phyloP scores from a whole-genome alignment of 257 asterid species.

The Rehmannia glutinosa region DNA sequence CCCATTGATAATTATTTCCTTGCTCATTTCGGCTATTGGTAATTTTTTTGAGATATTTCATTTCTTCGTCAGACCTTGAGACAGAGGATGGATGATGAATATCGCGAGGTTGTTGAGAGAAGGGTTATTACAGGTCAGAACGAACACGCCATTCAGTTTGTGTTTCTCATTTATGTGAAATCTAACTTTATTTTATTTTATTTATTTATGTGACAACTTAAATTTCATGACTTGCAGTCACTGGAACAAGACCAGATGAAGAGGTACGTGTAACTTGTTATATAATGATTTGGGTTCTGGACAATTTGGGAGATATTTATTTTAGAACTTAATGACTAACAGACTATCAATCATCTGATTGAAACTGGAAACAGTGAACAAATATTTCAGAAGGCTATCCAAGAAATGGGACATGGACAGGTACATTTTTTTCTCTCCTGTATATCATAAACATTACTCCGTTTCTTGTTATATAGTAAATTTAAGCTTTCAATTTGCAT shows the following conservation, averaged over 20 bases:
- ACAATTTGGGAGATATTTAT: conserved; percentile 1
- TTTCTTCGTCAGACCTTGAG: conserved; percentile 51
- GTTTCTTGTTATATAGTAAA: no score
- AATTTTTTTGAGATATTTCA: neutral
- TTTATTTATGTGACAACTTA: neutral
- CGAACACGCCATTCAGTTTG: neutral
- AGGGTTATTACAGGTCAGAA: conserved; percentile 77
- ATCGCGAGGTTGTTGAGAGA: conserved; percentile 92
- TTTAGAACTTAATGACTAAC: conserved; percentile 24
- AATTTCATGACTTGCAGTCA: conserved; percentile 42
- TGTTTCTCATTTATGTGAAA: neutral
- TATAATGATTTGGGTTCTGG: neutral
- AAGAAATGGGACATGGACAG: conserved; percentile 82
- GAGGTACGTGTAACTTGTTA: conserved; percentile 48
- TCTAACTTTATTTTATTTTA: neutral
- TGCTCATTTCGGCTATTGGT: neutral
- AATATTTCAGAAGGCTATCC: conserved; percentile 82
- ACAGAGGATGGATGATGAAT: conserved; percentile 71
- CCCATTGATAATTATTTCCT: neutral
- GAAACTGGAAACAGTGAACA: conserved; percentile 90
- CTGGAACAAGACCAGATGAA: conserved; percentile 86
- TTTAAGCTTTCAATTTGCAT: no score
- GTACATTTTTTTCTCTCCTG: conserved; percentile 20
- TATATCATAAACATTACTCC: neutral
- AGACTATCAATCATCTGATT: conserved; percentile 78